A percentile compares a stretch with the other conserved stretches of the same genome.
These are phyloP conservation scores for Bruguiera gymnorhiza DNA, from an alignment of 345 rosid genomes.

Conservation along the genomic window DNA sequence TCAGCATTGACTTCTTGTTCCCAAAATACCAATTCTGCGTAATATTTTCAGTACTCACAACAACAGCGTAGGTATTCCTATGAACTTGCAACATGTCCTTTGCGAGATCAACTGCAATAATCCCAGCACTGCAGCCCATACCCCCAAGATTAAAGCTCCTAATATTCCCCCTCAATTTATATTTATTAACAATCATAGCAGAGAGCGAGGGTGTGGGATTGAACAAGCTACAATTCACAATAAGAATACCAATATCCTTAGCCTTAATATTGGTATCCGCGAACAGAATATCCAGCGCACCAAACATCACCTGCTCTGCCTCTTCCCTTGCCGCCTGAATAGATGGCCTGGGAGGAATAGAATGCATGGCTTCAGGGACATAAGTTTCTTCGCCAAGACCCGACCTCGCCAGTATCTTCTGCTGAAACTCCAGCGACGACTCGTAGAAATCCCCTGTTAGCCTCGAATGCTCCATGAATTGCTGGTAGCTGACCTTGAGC, in stretches of 20 bases:
- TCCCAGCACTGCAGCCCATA: conserved; percentile 95
- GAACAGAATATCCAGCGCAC: conserved; percentile 67
- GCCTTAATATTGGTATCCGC: conserved; percentile 65
- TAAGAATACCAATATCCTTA: conserved; percentile 79
- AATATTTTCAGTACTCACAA: conserved; percentile 85
- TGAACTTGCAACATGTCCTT: conserved; percentile 85
- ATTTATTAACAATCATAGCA: conserved; percentile 85
- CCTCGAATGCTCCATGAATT: conserved; percentile 75
- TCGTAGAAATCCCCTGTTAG: conserved; percentile 72
- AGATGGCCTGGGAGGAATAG: conserved; percentile 71
- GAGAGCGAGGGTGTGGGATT: conserved; percentile 92
- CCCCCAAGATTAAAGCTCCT: conserved; percentile 77
- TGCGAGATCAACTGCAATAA: conserved; percentile 74
- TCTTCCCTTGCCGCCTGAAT: conserved; percentile 86
- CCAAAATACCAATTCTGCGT: conserved; percentile 97
- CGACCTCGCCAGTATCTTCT: conserved; percentile 73
- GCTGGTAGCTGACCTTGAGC: conserved; percentile 48
- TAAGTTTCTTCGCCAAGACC: conserved; percentile 94
- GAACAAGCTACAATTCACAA: conserved; percentile 87
- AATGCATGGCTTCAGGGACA: conserved; percentile 75
- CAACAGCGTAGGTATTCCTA: conserved; percentile 81
- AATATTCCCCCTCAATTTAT: conserved; percentile 71
- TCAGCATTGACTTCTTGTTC: conserved; percentile 80
- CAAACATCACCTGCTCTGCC: conserved; percentile 92
- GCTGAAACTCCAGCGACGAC: conserved; percentile 77